Conservation (phyloP, 805 yeast genomes). For the Suhomyces faveliae region DNA sequence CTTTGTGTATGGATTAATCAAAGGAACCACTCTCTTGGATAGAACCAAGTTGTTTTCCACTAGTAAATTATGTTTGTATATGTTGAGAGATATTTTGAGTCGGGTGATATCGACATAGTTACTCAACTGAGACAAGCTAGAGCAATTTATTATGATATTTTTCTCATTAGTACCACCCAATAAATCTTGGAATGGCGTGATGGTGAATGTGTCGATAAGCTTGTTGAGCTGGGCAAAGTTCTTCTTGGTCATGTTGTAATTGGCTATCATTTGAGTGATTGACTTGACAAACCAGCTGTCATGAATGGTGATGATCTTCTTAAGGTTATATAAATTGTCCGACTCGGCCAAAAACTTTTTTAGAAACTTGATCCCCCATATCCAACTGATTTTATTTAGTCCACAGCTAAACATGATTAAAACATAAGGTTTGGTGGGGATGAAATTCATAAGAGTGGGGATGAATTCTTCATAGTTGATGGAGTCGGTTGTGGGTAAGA, state of each 20-base stretch:
- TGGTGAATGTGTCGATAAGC: conserved; percentile 25
- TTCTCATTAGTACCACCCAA: background rate
- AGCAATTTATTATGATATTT: conserved; percentile 42
- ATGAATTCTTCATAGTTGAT: conserved; percentile 51
- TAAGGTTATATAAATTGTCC: conserved; percentile 48
- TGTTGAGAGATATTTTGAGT: conserved; percentile 71
- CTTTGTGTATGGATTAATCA: conserved; percentile 21
- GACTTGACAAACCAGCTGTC: conserved; percentile 88
- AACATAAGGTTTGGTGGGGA: conserved; percentile 66
- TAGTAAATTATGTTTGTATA: conserved; percentile 65
- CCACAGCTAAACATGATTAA: conserved; percentile 83
- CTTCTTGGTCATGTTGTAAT: conserved; percentile 45
- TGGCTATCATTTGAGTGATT: conserved; percentile 65
- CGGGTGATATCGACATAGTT: conserved; percentile 68
- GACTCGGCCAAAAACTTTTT: conserved; percentile 56
- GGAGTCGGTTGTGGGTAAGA: conserved; percentile 60
- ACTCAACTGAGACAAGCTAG: conserved; percentile 53
- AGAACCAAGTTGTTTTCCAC: conserved; percentile 36
- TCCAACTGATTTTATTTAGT: conserved; percentile 62
- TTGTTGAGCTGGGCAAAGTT: conserved; percentile 26
- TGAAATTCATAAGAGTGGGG: conserved; percentile 49
- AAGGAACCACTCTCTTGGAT: conserved; percentile 17
- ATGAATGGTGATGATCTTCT: conserved; percentile 75
- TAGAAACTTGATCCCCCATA: conserved; percentile 60
- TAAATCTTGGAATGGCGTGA: conserved; percentile 9